Evolutionary conservation across 2,329 filamentous ascomycete genomes (phyloP).

Genomic region (Colletotrichum nymphaeae): DNA sequence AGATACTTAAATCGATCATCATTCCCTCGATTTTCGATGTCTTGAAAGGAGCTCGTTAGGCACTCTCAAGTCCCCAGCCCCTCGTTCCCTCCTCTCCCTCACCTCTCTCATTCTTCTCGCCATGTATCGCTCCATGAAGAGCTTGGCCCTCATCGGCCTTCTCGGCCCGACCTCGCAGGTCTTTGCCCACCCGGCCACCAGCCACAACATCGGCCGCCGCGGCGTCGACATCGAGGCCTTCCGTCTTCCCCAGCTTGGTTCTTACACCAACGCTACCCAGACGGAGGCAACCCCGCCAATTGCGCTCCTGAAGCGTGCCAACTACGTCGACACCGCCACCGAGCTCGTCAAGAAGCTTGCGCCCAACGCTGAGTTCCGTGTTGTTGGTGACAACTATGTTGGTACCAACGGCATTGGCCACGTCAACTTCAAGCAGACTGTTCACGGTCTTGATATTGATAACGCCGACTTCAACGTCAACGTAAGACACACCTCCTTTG

Average conservation of each 20-base stretch:
- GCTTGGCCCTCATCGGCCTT: slow-evolving; percentile 47
- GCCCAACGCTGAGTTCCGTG: slow-evolving; percentile 53
- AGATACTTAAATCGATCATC: slow-evolving; percentile 12
- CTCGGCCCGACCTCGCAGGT: slow-evolving; percentile 46
- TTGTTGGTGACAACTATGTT: slow-evolving; percentile 59
- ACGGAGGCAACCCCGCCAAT: slow-evolving; percentile 40
- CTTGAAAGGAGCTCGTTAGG: slow-evolving; percentile 16
- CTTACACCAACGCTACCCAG: slow-evolving; percentile 45
- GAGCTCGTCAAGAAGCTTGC: slow-evolving; percentile 48
- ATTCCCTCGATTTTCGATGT: neutral
- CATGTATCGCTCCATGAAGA: slow-evolving; percentile 44
- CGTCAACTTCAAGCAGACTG: slow-evolving; percentile 66
- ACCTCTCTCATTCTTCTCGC: neutral
- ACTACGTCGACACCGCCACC: slow-evolving; percentile 52
- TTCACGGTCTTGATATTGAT: slow-evolving; percentile 63
- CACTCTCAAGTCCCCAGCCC: slow-evolving; percentile 10
- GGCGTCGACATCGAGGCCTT: slow-evolving; percentile 48
- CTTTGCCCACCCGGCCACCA: slow-evolving; percentile 46
- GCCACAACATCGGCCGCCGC: slow-evolving; percentile 41
- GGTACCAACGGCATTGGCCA: slow-evolving; percentile 62
- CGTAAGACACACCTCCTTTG: slow-evolving; percentile 47
- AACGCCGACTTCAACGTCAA: slow-evolving; percentile 68
- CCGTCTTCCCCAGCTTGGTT: slow-evolving; percentile 44
- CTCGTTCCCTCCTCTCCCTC: neutral
- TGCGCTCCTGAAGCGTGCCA: slow-evolving; percentile 44